A percentile compares a stretch with the other conserved stretches of the same genome.
These are phyloP conservation scores for Blastobotrys malaysiensis DNA, from an alignment of 1,139 yeast genomes.

Conservation along the genomic window DNA sequence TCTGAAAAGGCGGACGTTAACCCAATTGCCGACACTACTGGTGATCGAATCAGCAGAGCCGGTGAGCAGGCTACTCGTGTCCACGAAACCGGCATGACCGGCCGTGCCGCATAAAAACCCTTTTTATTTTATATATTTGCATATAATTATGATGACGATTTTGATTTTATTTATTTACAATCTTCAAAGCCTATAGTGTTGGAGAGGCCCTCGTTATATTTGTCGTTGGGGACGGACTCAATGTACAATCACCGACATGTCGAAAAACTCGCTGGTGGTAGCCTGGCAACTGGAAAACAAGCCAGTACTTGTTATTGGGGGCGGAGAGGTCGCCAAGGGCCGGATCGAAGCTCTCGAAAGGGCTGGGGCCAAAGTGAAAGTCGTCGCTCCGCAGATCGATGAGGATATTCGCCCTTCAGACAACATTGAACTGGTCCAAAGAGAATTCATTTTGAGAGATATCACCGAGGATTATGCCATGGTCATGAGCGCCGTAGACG, in stretches of 20 bases:
- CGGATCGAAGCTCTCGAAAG: conserved; percentile 60
- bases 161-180: conserved; percentile 4
- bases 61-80: conserved; percentile 53
- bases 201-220: not conserved
- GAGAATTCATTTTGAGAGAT: conserved; percentile 18
- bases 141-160: not conserved
- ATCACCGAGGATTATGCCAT: conserved; percentile 42
- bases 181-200: too few relatives aligned
- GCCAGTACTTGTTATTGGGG: conserved; percentile 71
- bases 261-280: conserved; percentile 50
- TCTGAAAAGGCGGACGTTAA: conserved; percentile 52
- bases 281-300: conserved; percentile 69
- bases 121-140: not conserved
- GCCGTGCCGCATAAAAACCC: conserved; percentile 30
- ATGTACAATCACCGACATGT: not conserved
- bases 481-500: conserved; percentile 74
- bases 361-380: conserved; percentile 67
- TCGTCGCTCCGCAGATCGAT: conserved; percentile 57
- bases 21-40: conserved; percentile 45
- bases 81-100: conserved; percentile 29
- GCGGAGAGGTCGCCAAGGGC: conserved; percentile 76
- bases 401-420: conserved; percentile 26
- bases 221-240: too few relatives aligned
- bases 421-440: not conserved
- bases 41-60: conserved; percentile 51